phyloP scores from a whole-genome alignment of 495 filamentous ascomycete species.

The Immersiella caudata region DNA sequence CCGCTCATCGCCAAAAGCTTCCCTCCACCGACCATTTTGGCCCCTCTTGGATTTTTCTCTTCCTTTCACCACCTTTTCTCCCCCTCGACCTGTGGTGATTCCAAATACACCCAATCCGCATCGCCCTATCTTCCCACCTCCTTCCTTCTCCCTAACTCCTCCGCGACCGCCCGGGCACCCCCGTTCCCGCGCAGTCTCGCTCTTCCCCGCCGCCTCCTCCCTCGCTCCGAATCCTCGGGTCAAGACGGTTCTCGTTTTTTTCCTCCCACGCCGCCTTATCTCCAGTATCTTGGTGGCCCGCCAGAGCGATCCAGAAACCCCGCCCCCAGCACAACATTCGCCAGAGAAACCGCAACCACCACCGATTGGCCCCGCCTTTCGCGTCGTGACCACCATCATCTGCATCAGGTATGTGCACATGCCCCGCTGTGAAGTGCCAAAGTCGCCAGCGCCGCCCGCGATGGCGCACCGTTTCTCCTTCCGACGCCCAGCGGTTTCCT shows the following conservation, averaged over 20 bases:
- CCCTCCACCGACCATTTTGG: slow-evolving; percentile 23
- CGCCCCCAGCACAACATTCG: slow-evolving; percentile 19
- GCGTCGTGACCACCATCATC: slow-evolving; percentile 28
- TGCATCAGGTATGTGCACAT: slow-evolving; percentile 40
- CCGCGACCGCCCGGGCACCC: background rate
- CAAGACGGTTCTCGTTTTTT: slow-evolving; percentile 16
- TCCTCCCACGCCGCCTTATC: slow-evolving; percentile 24
- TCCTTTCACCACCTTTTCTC: slow-evolving; percentile 27
- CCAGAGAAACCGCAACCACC: slow-evolving; percentile 22
- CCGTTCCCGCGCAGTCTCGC: slow-evolving; percentile 9
- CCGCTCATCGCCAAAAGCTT: slow-evolving; percentile 23
- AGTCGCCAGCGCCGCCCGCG: slow-evolving; percentile 21
- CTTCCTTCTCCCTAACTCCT: slow-evolving; percentile 11
- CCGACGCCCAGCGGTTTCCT: slow-evolving; percentile 9
- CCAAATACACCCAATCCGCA: slow-evolving; percentile 12
- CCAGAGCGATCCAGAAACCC: slow-evolving; percentile 21
- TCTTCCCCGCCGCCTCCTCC: background rate
- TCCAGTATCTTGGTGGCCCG: slow-evolving; percentile 17
- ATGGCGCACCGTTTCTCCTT: slow-evolving; percentile 33
- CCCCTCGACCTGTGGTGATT: background rate
- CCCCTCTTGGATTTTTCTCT: slow-evolving; percentile 34
- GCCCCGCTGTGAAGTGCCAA: slow-evolving; percentile 20
- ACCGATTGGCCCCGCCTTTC: slow-evolving; percentile 33
- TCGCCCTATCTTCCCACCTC: slow-evolving; percentile 8
- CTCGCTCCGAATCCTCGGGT: slow-evolving; percentile 23